Evolutionary conservation across 345 rosid genomes (phyloP), one percentile per base, ranked within the genome.

Genomic region (Salix viminalis): DNA sequence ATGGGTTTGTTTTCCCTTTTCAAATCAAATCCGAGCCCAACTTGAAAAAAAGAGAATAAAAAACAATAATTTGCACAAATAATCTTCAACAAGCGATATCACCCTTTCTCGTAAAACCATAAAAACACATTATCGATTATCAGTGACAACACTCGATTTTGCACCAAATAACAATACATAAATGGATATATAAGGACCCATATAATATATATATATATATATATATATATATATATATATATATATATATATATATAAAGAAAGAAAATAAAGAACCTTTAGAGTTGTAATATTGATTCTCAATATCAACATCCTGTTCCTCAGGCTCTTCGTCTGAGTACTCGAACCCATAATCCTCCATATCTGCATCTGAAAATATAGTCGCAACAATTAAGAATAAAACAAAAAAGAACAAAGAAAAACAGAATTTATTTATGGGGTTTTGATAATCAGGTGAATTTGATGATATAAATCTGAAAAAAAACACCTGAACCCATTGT

Each of bases 291-390:
- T 96, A 96, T 77, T 96, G 99, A 70, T 96, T 96, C 88, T 96
- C 99, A 73, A 92, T 96, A 74, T 91, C 98, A 77, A 92, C 98
- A 74, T 96, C 98, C 83, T 96, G 97, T 67, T 96, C 98, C 80
- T 96, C 97, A 10, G 92, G 99, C 84, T 96, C 99, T 81, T 94
- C 98, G 61, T 96, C 98, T 41, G 99, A 96, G 88, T 96, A 96
- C 82, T 89, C 99, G 70, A 92, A 91, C 48, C 99, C 99, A 71
- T 96, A 96, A 83, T 96, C 99, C 79, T 94, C 99, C 99, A 96
- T 96, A 87, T 96, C 99, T 42, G 97, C 98, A 89, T 96, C 99
- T 96, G 89, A 72, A 74, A 39, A 67, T 30, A 36, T 39, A 36
- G 15, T 58, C 15, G 64, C 64, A 23, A 10, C 28, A 58, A 23